These are phyloP conservation scores for Fusarium poae DNA, from an alignment of 2,329 filamentous ascomycete genomes.

Conservation along the genomic window DNA sequence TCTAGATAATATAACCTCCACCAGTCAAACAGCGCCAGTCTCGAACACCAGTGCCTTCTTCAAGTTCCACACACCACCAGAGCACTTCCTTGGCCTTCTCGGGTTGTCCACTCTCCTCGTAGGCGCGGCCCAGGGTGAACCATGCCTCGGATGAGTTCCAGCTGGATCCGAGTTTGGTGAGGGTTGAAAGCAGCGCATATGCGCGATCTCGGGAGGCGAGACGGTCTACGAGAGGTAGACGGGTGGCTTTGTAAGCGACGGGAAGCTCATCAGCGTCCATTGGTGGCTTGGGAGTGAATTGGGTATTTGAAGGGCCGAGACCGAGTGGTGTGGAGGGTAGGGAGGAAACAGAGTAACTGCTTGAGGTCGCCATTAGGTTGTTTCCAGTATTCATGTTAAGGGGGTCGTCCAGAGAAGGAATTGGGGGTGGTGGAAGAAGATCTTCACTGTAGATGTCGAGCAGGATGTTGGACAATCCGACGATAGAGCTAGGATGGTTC, in stretches of 20 bases:
- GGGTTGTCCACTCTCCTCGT: conserved; percentile 86
- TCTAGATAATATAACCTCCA: conserved; percentile 71
- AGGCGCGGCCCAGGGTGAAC: conserved; percentile 87
- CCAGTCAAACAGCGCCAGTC: conserved; percentile 79
- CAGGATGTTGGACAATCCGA: conserved; percentile 86
- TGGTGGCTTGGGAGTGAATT: conserved; percentile 21
- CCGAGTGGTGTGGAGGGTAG: conserved; percentile 64
- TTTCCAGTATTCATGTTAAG: conserved; percentile 3
- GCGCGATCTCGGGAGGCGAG: conserved; percentile 92
- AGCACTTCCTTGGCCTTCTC: conserved; percentile 92
- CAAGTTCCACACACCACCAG: conserved; percentile 98
- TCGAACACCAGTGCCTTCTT: conserved; percentile 84
- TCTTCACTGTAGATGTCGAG: conserved; percentile 85
- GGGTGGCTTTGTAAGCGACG: conserved; percentile 68
- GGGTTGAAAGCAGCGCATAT: conserved; percentile 81
- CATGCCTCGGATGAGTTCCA: conserved; percentile 97
- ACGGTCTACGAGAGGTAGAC: conserved; percentile 80
- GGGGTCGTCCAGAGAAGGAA: conserved; percentile 58
- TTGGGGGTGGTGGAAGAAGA: conserved; percentile 69
- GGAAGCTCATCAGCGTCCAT: conserved; percentile 60
- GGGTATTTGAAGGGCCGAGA: conserved; percentile 53
- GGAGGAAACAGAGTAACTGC: conserved; percentile 23
- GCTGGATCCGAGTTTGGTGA: conserved; percentile 86
- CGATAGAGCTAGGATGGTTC: conserved; percentile 83
- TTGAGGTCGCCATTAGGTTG: conserved; percentile 10